Percentiles rank a stretch among this genome's conserved stretches.
Conservation (phyloP, 345 rosid species). For the Dipteronia dyeriana region DNA sequence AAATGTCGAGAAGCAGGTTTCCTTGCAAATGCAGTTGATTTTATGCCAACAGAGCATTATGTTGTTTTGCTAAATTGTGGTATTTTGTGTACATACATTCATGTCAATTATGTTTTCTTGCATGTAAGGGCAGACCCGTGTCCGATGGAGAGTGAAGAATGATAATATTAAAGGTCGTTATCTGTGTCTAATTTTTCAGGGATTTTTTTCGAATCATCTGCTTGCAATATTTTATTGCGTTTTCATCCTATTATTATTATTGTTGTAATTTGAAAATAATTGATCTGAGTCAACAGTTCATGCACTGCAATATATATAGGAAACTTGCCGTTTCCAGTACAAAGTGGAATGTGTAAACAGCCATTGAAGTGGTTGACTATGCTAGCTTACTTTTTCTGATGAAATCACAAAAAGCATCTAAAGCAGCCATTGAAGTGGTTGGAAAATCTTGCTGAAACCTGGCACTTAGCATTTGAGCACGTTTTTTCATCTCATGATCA, state of each 20-base stretch:
- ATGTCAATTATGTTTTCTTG: not conserved
- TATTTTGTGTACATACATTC: not conserved
- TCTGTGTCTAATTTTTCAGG: not conserved
- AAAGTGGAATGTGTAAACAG: not conserved
- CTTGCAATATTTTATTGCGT: not conserved
- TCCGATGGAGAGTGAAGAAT: too few species aligned
- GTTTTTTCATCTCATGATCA: slow-evolving; percentile 21
- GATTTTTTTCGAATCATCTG: not conserved
- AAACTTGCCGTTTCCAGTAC: not conserved
- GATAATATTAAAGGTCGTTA: too few species aligned
- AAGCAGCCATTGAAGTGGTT: slow-evolving; percentile 29
- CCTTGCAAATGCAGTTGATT: not conserved
- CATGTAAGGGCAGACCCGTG: not conserved
- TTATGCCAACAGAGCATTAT: not conserved
- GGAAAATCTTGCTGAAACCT: slow-evolving; percentile 33
- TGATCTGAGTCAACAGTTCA: not conserved
- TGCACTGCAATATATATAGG: not conserved
- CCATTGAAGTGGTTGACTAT: too few species aligned
- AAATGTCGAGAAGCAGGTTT: not conserved
- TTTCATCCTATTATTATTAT: not conserved
- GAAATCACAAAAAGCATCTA: slow-evolving; percentile 22
- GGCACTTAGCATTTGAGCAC: slow-evolving; percentile 20
- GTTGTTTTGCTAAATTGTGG: not conserved
- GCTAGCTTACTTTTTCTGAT: not conserved
- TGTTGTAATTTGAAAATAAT: not conserved